phyloP scores from a whole-genome alignment of 2,329 filamentous ascomycete genomes.

The Botrytis galanthina region DNA sequence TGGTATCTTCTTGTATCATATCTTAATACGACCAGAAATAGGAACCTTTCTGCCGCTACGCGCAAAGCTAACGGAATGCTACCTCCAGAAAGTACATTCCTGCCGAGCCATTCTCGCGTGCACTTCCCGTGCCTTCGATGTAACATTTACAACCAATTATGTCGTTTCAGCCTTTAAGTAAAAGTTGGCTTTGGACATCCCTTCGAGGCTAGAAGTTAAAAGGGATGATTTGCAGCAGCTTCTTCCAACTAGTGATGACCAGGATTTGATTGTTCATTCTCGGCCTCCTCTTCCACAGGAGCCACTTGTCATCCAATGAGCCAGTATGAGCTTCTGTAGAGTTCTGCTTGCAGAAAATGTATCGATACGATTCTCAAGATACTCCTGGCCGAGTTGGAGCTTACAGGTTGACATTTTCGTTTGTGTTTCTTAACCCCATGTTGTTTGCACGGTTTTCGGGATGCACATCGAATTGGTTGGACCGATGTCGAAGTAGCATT shows the following conservation, averaged over 20 bases:
- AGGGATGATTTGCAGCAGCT: background rate
- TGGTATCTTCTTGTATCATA: background rate
- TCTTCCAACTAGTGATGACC: background rate
- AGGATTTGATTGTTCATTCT: background rate
- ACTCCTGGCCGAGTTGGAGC: background rate
- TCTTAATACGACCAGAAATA: too few species aligned
- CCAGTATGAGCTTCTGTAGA: background rate
- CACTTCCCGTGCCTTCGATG: background rate
- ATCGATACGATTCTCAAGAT: background rate
- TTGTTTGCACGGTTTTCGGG: background rate
- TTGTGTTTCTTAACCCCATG: background rate
- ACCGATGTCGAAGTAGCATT: background rate
- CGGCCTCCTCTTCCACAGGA: background rate
- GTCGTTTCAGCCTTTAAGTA: background rate
- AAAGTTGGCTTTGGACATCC: background rate
- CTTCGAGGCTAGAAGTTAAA: background rate
- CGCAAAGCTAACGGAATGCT: slow-evolving; percentile 7
- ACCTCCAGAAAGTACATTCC: background rate
- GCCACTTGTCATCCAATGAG: background rate
- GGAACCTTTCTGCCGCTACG: background rate
- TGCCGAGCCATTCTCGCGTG: background rate
- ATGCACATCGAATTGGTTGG: background rate
- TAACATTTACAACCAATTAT: background rate
- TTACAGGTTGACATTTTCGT: background rate
- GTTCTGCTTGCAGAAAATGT: background rate